These are phyloP conservation scores for Bidens hawaiensis DNA, from an alignment of 140 eudicot species.

Conservation along the genomic window DNA sequence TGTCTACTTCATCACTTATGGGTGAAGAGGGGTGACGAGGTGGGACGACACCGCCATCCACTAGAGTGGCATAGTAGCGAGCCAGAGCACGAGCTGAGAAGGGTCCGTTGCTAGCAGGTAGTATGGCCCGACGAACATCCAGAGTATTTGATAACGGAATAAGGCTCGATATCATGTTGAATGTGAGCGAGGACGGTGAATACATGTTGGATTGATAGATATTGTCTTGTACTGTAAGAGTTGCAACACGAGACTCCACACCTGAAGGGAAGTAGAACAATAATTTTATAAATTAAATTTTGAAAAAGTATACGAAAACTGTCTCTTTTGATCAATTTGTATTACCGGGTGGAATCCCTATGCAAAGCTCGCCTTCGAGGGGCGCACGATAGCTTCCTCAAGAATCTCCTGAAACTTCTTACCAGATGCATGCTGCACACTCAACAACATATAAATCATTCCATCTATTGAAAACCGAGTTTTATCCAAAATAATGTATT, in stretches of 20 bases:
- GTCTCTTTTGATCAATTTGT: background rate
- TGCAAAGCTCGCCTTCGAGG: slow-evolving; percentile 82
- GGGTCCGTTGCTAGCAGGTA: slow-evolving; percentile 81
- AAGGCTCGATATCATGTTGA: slow-evolving; percentile 50
- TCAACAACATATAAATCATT: background rate
- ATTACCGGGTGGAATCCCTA: slow-evolving; percentile 95
- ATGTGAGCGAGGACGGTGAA: slow-evolving; percentile 47
- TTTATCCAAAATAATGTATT: background rate
- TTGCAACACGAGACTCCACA: slow-evolving; percentile 87
- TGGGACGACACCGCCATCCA: slow-evolving; percentile 59
- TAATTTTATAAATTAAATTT: background rate
- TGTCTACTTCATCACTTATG: background rate
- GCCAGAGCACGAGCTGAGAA: slow-evolving; percentile 97
- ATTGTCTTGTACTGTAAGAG: slow-evolving; percentile 50
- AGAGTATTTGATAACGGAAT: slow-evolving; percentile 65
- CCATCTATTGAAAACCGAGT: background rate
- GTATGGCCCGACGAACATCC: slow-evolving; percentile 63
- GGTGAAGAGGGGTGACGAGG: slow-evolving; percentile 61
- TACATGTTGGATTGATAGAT: no score
- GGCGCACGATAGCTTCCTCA: slow-evolving; percentile 78
- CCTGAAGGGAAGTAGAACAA: slow-evolving; percentile 34
- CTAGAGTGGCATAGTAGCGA: slow-evolving; percentile 85
- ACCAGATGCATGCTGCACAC: slow-evolving; percentile 74
- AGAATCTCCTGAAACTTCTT: slow-evolving; percentile 82
- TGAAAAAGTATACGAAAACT: background rate